Percentiles rank a stretch among this genome's conserved stretches.
phyloP scores from a whole-genome alignment of 2,329 filamentous ascomycete genomes.

The Pseudocercospora fuligena region DNA sequence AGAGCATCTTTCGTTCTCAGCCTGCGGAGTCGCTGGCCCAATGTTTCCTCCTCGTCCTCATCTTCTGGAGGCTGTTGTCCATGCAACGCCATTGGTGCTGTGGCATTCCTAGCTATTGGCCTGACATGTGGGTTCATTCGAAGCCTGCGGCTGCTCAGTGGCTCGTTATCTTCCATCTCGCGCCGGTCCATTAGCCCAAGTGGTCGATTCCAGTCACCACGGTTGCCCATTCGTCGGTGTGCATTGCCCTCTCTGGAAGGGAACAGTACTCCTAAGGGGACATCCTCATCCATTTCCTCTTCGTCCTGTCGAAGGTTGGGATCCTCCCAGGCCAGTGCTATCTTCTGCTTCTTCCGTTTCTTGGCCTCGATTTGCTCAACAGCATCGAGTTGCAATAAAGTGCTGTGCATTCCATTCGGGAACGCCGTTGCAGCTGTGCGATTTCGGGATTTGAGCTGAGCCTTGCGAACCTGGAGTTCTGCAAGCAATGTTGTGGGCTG shows the following conservation, averaged over 20 bases:
- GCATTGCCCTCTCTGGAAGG: slow-evolving; percentile 61
- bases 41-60: slow-evolving; percentile 61
- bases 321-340: slow-evolving; percentile 91
- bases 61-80: slow-evolving; percentile 35
- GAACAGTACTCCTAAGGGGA: slow-evolving; percentile 82
- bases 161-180: slow-evolving; percentile 90
- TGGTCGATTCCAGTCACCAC: slow-evolving; percentile 62
- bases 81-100: slow-evolving; percentile 36
- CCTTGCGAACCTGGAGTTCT: slow-evolving; percentile 88
- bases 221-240: slow-evolving; percentile 50
- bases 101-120: slow-evolving; percentile 25
- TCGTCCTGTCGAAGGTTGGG: slow-evolving; percentile 48
- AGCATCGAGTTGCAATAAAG: slow-evolving; percentile 85
- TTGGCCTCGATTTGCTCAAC: slow-evolving; percentile 84
- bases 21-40: slow-evolving; percentile 68
- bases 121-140: slow-evolving; percentile 56
- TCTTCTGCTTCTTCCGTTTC: slow-evolving; percentile 72
- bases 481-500: slow-evolving; percentile 89
- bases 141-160: slow-evolving; percentile 75
- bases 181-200: slow-evolving; percentile 78
- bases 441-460: slow-evolving; percentile 81
- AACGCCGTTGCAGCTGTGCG: slow-evolving; percentile 66
- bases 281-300: slow-evolving; percentile 65
- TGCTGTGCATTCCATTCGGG: slow-evolving; percentile 85
- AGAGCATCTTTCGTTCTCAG: slow-evolving; percentile 64